Percentiles rank a stretch among this genome's conserved stretches.
These are phyloP conservation scores for Paraleonurus japonicus DNA, from an alignment of 257 asterid genomes.

Conservation along the genomic window DNA sequence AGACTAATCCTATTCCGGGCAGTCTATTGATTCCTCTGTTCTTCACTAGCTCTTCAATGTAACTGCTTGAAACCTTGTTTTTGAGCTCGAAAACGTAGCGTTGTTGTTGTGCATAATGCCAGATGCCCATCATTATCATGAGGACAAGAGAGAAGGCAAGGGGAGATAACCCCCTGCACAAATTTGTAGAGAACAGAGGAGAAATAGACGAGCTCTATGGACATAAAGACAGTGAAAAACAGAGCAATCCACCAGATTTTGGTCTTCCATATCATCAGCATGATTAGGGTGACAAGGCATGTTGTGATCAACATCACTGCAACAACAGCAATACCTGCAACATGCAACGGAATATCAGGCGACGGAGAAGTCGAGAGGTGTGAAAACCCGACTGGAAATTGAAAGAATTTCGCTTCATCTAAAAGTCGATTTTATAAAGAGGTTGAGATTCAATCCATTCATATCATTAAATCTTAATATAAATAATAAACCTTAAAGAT, in stretches of 20 bases:
- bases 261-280: conserved; percentile 68
- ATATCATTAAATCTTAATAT: too few species aligned
- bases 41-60: conserved; percentile 38
- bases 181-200: conserved; percentile 61
- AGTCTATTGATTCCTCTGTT: conserved; percentile 34
- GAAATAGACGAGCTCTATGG: conserved; percentile 41
- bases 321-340: conserved; percentile 73
- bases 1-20: conserved; percentile 63
- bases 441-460: too few species aligned
- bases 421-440: too few species aligned
- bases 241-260: conserved; percentile 45
- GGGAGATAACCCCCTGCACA: conserved; percentile 75
- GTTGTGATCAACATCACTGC: conserved; percentile 71
- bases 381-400: too few species aligned
- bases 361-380: too few species aligned
- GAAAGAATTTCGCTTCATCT: too few species aligned
- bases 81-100: conserved; percentile 55
- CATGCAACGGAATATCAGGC: too few species aligned
- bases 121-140: conserved; percentile 53
- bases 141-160: conserved; percentile 44
- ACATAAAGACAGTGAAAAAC: conserved; percentile 39
- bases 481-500: too few species aligned
- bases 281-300: conserved; percentile 46
- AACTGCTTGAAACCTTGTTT: conserved; percentile 53
- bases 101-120: conserved; percentile 61